Percentiles rank a stretch among this genome's conserved stretches.
Conservation (phyloP, 1,284 basidiomycete genomes). For the Microbotryum scabiosae region DNA sequence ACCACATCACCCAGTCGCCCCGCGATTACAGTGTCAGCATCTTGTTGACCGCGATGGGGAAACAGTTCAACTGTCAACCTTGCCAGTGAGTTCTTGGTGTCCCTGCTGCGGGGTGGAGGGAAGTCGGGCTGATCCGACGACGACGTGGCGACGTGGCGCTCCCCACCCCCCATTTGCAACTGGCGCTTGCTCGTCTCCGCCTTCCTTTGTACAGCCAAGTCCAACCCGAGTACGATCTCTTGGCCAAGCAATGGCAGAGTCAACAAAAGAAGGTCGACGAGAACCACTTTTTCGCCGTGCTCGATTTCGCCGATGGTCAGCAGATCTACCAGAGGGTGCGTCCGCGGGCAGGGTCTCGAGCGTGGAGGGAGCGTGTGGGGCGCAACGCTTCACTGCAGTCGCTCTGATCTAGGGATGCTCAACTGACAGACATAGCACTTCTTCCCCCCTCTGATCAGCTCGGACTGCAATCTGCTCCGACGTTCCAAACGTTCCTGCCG, state of each 20-base stretch:
- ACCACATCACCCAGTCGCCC: conserved; percentile 53
- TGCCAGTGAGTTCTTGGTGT: conserved; percentile 39
- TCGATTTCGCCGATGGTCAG: conserved; percentile 72
- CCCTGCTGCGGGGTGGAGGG: neutral
- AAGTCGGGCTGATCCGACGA: neutral
- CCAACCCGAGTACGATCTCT: conserved; percentile 64
- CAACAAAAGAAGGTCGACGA: conserved; percentile 44
- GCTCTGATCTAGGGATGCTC: no score
- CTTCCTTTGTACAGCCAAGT: conserved; percentile 56
- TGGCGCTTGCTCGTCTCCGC: neutral
- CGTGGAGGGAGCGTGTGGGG: no score
- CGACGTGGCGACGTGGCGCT: neutral
- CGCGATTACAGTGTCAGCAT: conserved; percentile 76
- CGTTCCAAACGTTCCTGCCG: conserved; percentile 67
- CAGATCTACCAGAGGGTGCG: conserved; percentile 67
- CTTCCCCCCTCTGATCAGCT: conserved; percentile 43
- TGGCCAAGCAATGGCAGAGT: conserved; percentile 67
- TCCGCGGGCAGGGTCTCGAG: neutral
- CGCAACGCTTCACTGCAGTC: neutral
- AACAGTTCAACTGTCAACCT: conserved; percentile 55
- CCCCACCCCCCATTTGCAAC: no score
- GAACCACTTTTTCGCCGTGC: conserved; percentile 79
- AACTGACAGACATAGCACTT: neutral
- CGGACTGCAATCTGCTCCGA: conserved; percentile 63
- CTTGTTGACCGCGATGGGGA: conserved; percentile 74